A percentile compares a stretch with the other conserved stretches of the same genome.
Evolutionary conservation across 106 monocot genomes (phyloP).

Genomic region (Allium cepa): DNA sequence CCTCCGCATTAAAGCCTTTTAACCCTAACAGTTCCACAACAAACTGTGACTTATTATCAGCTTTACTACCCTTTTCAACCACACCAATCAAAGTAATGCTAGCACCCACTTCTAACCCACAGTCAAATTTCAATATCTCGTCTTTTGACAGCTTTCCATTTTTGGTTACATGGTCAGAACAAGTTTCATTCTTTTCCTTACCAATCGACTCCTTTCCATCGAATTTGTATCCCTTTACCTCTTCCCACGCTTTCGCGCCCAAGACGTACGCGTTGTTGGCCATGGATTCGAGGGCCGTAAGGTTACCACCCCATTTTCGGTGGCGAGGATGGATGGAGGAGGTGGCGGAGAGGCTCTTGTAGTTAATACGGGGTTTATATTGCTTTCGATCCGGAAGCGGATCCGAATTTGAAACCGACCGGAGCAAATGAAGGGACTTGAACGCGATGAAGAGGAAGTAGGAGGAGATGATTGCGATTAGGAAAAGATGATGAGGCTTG

Average conservation of each 20-base stretch:
- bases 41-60: constrained; percentile 76
- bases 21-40: constrained; percentile 81
- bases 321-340: background rate
- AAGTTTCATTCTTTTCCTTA: constrained; percentile 30
- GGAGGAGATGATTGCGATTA: constrained; percentile 43
- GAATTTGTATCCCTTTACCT: constrained; percentile 12
- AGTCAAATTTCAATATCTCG: constrained; percentile 59
- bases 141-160: constrained; percentile 16
- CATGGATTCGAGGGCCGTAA: constrained; percentile 59
- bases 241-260: constrained; percentile 76
- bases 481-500: constrained; percentile 14
- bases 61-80: constrained; percentile 41
- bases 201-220: background rate
- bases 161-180: constrained; percentile 50
- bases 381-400: background rate
- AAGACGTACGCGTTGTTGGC: constrained; percentile 71
- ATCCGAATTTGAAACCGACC: constrained; percentile 12
- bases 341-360: constrained; percentile 32
- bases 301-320: constrained; percentile 19
- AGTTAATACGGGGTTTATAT: background rate
- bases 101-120: constrained; percentile 64
- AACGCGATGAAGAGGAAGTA: constrained; percentile 26
- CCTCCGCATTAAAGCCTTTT: constrained; percentile 71
- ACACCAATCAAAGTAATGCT: constrained; percentile 76
- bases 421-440: constrained; percentile 15